Percentiles rank a stretch among this genome's conserved stretches.
phyloP scores from a whole-genome alignment of 2,329 filamentous ascomycete genomes.

The Fusarium drepaniforme region DNA sequence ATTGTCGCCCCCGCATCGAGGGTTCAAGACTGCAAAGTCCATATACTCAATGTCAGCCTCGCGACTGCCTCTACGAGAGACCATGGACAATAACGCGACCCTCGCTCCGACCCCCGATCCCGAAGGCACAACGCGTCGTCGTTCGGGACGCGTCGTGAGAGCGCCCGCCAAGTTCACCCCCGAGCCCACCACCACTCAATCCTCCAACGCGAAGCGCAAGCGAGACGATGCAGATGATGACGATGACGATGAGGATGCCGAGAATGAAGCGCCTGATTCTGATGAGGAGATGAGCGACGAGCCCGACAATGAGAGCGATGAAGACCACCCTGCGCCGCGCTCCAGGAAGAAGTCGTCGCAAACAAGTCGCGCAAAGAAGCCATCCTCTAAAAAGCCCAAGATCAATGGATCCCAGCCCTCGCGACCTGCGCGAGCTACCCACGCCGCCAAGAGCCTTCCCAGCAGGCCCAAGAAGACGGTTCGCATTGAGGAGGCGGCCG shows the following conservation, averaged over 20 bases:
- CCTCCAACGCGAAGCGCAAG: conserved; percentile 68
- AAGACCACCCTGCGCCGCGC: conserved; percentile 53
- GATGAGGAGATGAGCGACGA: conserved; percentile 60
- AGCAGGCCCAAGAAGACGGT: conserved; percentile 69
- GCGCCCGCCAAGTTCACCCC: conserved; percentile 71
- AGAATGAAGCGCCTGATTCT: conserved; percentile 61
- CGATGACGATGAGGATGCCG: conserved; percentile 55
- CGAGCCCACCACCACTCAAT: conserved; percentile 54
- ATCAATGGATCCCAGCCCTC: conserved; percentile 65
- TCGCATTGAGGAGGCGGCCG: conserved; percentile 61
- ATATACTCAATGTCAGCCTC: conserved; percentile 36
- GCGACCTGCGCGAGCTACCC: conserved; percentile 52
- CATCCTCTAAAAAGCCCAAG: conserved; percentile 73
- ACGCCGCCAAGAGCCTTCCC: conserved; percentile 53
- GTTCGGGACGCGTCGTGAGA: conserved; percentile 76
- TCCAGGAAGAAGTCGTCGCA: conserved; percentile 58
- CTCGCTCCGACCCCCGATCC: conserved; percentile 59
- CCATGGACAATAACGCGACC: conserved; percentile 67
- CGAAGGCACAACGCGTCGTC: conserved; percentile 68
- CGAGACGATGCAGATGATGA: conserved; percentile 62
- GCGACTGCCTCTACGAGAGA: conserved; percentile 48
- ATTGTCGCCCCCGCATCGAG: conserved; percentile 46
- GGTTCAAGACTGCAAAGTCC: conserved; percentile 35
- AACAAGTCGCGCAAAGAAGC: conserved; percentile 63
- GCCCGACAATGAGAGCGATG: conserved; percentile 61